Evolutionary conservation across 306 rosid genomes (phyloP), one percentile per base, ranked within the genome.

Genomic region (Sophora flavescens): DNA sequence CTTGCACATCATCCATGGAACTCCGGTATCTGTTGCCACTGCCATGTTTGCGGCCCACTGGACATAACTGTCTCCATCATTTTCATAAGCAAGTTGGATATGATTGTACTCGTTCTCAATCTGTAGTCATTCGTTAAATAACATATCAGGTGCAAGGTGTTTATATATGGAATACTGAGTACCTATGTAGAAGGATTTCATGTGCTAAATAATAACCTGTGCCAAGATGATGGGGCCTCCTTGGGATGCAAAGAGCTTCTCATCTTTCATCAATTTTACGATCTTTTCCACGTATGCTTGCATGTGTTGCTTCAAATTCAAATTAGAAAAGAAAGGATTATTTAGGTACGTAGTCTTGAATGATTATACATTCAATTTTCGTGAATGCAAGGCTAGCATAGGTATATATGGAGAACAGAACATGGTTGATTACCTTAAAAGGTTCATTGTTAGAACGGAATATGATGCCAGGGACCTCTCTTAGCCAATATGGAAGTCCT

Each of bases 1-100:
- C 88, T 95, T 95, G 90, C 98, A 95, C 98, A 95, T 95, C 83
- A 95, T 10, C 98, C 98, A 95, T 53, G 98, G 98, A 60, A 95
- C 89, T 6, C 93, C 97, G 3, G 16, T 6, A 0, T 88, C 11
- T 8, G 53, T 2, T 0, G 75, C 82, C 3, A 88, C 76, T 3
- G 97, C 98, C 89, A 92, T 56, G 0, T 90, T 78, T 48, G 97
- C 98, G 0, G 97, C 90, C 97, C 98, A 95, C 22, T 86, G 89
- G 30, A 95, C 88, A 68, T 95, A 95, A 15, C 35, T 79, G 13
- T 17, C 70, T 62, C 97, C 97, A 44, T 52, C 3, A 15, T 83
- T 72, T 18, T 45, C 80, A 56, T 88, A 95, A 11, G 97, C 97
- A 66, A 14, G 89, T 83, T 92, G 99, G 66, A 95, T 26, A 50